Evolutionary conservation across 2,329 filamentous ascomycete genomes (phyloP).

Genomic region (Clonostachys byssicola): DNA sequence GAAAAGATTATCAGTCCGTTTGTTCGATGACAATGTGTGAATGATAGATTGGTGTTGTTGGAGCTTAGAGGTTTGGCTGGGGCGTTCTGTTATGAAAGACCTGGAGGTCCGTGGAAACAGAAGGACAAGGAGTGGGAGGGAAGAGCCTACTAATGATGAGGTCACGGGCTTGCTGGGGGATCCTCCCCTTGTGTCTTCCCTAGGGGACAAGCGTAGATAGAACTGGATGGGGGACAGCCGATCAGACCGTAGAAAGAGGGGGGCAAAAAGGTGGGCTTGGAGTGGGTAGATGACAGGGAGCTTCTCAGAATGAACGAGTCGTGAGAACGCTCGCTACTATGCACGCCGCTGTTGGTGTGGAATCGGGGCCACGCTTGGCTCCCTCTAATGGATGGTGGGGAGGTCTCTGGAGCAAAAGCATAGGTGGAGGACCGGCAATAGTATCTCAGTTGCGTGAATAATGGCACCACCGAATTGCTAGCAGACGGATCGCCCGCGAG

Average conservation of each 20-base stretch:
- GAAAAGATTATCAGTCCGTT: no score
- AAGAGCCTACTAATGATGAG: background rate
- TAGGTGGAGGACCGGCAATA: no score
- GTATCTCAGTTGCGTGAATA: background rate
- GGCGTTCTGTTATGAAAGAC: background rate
- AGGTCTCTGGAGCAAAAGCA: no score
- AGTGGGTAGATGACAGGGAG: background rate
- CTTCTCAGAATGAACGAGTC: background rate
- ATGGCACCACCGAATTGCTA: background rate
- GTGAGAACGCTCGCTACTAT: background rate
- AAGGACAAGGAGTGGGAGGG: background rate
- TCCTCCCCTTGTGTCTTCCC: background rate
- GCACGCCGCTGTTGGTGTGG: no score
- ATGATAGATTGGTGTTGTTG: no score
- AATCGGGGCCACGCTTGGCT: no score
- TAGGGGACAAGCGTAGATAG: background rate
- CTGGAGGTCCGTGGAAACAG: background rate
- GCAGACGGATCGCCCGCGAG: no score
- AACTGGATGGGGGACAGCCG: background rate
- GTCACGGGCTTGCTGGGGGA: slow-evolving; percentile 1
- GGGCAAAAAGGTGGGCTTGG: background rate
- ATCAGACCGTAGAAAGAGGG: slow-evolving; percentile 2
- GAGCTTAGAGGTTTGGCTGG: no score
- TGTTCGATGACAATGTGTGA: no score
- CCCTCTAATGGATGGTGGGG: no score